A percentile compares a stretch with the other conserved stretches of the same genome.
phyloP scores from a whole-genome alignment of 169 alveolate genomes.

The Cryptosporidium sp. region DNA sequence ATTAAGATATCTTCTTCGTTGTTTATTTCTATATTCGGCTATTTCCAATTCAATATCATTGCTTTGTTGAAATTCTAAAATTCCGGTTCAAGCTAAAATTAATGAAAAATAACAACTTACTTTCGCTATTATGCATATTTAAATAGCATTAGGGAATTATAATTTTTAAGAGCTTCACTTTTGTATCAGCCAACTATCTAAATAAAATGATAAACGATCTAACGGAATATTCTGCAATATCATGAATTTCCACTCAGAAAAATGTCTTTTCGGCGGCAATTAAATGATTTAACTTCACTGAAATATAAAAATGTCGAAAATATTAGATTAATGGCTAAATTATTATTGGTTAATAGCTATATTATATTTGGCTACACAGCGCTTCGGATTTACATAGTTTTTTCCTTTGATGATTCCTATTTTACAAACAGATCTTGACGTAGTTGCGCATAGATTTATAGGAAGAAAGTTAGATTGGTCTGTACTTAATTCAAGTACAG shows the following conservation, averaged over 20 bases:
- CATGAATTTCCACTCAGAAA: not conserved
- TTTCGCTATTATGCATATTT: not conserved
- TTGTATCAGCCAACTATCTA: not conserved
- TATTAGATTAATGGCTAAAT: not conserved
- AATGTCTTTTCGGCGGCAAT: constrained; percentile 14
- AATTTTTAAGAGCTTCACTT: not conserved
- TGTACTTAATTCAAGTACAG: constrained; percentile 48
- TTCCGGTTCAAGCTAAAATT: not conserved
- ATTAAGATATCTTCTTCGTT: constrained; percentile 17
- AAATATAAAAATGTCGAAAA: not conserved
- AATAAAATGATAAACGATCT: not conserved
- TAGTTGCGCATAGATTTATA: constrained; percentile 3
- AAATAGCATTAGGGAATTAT: not conserved
- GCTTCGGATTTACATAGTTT: constrained; percentile 9
- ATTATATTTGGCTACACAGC: not conserved
- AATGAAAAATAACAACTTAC: not conserved
- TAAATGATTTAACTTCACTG: not conserved
- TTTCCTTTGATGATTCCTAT: constrained; percentile 5
- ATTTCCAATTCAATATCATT: constrained; percentile 16
- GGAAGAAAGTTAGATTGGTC: constrained; percentile 41
- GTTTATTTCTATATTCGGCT: constrained; percentile 49
- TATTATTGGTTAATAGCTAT: constrained; percentile 9
- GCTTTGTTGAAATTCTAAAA: not conserved
- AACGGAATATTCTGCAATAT: not conserved
- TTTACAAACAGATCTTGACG: constrained; percentile 25